phyloP scores from a whole-genome alignment of 1,284 basidiomycete genomes.

The Phylloboletellus chloephorus region DNA sequence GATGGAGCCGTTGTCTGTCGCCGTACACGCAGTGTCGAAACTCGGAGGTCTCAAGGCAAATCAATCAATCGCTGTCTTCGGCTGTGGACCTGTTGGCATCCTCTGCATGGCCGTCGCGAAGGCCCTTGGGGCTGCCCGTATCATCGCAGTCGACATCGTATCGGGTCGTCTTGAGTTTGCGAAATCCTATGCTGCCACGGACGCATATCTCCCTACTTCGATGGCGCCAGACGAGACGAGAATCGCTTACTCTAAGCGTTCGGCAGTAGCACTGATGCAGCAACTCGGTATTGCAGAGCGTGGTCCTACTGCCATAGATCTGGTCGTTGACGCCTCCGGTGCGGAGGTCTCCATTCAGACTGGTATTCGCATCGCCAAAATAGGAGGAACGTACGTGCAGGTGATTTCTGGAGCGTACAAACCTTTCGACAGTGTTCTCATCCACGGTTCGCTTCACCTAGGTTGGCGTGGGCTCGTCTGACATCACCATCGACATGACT shows the following conservation, averaged over 20 bases:
- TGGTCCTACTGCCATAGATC: conserved; percentile 56
- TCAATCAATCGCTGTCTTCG: conserved; percentile 76
- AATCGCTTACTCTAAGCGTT: conserved; percentile 65
- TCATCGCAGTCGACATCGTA: conserved; percentile 86
- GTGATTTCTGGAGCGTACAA: conserved; percentile 28
- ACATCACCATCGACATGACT: conserved; percentile 59
- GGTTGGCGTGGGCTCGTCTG: conserved; percentile 71
- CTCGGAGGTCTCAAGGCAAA: conserved; percentile 70
- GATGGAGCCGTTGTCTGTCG: conserved; percentile 95
- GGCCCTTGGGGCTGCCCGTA: conserved; percentile 76
- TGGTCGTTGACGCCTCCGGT: conserved; percentile 83
- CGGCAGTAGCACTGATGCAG: conserved; percentile 55
- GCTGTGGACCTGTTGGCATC: conserved; percentile 90
- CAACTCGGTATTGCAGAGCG: conserved; percentile 55
- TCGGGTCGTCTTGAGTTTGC: conserved; percentile 83
- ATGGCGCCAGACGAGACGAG: conserved; percentile 61
- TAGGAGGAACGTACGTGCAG: conserved; percentile 71
- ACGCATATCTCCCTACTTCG: conserved; percentile 67
- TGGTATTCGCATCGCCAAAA: conserved; percentile 68
- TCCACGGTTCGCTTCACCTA: conserved; percentile 24
- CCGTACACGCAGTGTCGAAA: conserved; percentile 80
- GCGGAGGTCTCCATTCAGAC: conserved; percentile 85
- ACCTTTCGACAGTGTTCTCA: conserved; percentile 4
- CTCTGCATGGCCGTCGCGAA: conserved; percentile 91
- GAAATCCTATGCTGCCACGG: conserved; percentile 82